A percentile compares a stretch with the other conserved stretches of the same genome.
These are phyloP conservation scores for Stephania yunnanensis DNA, from an alignment of 164 flowering plant genomes.

Conservation along the genomic window DNA sequence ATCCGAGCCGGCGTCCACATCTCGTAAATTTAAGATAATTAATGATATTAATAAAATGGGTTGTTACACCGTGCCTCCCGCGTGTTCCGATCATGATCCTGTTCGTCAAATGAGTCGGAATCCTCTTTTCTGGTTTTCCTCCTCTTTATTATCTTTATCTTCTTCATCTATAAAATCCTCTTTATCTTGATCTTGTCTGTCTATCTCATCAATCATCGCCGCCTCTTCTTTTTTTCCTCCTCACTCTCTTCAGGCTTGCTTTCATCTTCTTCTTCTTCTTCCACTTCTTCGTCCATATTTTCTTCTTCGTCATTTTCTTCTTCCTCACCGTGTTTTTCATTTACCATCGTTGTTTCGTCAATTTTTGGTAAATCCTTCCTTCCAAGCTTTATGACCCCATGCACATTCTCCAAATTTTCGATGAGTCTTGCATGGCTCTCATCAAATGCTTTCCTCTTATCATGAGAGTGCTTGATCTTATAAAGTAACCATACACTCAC, in stretches of 20 bases:
- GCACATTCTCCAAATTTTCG: slow-evolving; percentile 21
- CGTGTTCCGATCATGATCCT: slow-evolving; percentile 36
- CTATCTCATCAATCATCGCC: slow-evolving; percentile 17
- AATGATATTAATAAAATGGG: too few species aligned
- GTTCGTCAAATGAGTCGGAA: slow-evolving; percentile 31
- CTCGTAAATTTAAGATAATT: too few species aligned
- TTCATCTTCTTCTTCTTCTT: slow-evolving; percentile 21
- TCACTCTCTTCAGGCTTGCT: slow-evolving; percentile 26
- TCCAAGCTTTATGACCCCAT: slow-evolving; percentile 49
- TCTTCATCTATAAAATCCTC: slow-evolving; percentile 17
- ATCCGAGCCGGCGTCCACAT: too few species aligned
- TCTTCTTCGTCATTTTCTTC: slow-evolving; percentile 20
- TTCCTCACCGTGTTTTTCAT: slow-evolving; percentile 21
- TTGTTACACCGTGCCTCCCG: slow-evolving; percentile 80
- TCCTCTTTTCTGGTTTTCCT: slow-evolving; percentile 22
- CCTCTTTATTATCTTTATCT: slow-evolving; percentile 24
- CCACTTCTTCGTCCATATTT: slow-evolving; percentile 2
- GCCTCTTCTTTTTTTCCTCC: slow-evolving; percentile 18
- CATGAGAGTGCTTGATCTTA: slow-evolving; percentile 73
- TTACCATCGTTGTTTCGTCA: slow-evolving; percentile 29
- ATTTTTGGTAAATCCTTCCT: slow-evolving; percentile 63
- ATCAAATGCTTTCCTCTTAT: slow-evolving; percentile 42
- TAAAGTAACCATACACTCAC: slow-evolving; percentile 79
- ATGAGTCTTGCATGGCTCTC: slow-evolving; percentile 22
- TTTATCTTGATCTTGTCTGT: slow-evolving; percentile 12